Evolutionary conservation across 306 rosid species (phyloP).

Genomic region (Medicago arabica): DNA sequence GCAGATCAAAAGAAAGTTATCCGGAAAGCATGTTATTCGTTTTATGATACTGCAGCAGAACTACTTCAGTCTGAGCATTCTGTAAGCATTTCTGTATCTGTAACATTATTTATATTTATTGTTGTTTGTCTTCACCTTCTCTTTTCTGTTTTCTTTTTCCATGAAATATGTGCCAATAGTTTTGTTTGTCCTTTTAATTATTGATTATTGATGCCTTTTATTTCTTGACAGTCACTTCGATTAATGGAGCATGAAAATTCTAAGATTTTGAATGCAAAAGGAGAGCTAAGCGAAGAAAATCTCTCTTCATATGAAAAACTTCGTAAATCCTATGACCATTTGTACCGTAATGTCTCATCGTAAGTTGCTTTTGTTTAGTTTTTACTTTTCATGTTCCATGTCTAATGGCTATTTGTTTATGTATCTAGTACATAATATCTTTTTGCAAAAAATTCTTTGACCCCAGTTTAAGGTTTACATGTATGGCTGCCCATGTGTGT

Average conservation of each 20-base stretch:
- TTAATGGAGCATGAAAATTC: conserved; percentile 97
- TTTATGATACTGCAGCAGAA: conserved; percentile 86
- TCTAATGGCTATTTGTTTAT: conserved; percentile 25
- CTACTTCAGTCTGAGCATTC: conserved; percentile 95
- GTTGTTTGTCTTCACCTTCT: conserved; percentile 30
- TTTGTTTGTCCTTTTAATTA: conserved; percentile 28
- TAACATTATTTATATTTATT: conserved; percentile 11
- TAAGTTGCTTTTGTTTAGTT: conserved; percentile 54
- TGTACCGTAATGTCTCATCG: conserved; percentile 92
- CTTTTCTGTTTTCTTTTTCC: conserved; percentile 12
- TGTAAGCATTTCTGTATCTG: conserved; percentile 58
- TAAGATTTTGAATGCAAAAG: conserved; percentile 92
- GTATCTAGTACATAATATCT: conserved; percentile 2
- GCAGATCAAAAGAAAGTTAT: conserved; percentile 88
- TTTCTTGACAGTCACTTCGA: conserved; percentile 75
- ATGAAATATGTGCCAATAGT: conserved; percentile 14
- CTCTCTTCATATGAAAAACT: conserved; percentile 88
- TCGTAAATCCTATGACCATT: conserved; percentile 91
- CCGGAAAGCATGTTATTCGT: conserved; percentile 80
- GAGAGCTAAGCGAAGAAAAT: conserved; percentile 94
- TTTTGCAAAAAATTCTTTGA: conserved; percentile 16
- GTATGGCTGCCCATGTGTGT: conserved; percentile 24
- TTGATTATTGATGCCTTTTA: conserved; percentile 44
- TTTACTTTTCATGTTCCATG: conserved; percentile 31
- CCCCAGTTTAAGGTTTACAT: conserved; percentile 25